These are phyloP conservation scores for Globisporangium emineosum DNA, from an alignment of 352 stramenopile genomes.

Conservation along the genomic window DNA sequence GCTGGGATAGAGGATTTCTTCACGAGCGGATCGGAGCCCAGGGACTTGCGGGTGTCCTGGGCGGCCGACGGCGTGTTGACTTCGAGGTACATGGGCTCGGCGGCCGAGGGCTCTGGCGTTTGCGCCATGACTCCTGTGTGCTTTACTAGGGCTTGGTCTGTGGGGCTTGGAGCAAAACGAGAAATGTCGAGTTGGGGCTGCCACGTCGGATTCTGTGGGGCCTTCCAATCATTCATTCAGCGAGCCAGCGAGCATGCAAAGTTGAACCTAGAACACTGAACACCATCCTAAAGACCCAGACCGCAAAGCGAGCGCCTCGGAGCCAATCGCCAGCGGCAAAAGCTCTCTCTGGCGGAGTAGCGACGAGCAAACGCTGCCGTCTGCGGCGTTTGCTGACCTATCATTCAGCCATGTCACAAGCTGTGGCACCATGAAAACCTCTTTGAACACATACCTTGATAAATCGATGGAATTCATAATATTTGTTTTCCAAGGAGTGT, in stretches of 20 bases:
- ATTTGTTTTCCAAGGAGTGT: too few relatives aligned
- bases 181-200: neutral
- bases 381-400: too few relatives aligned
- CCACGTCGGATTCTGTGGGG: neutral
- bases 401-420: conserved; percentile 1
- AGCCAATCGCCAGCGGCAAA: neutral
- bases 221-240: neutral
- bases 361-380: neutral
- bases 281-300: neutral
- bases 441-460: too few relatives aligned
- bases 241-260: neutral
- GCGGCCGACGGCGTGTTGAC: neutral
- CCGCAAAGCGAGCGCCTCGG: neutral
- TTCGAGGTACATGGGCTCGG: conserved; percentile 3
- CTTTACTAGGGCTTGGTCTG: too few relatives aligned
- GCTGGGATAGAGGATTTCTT: neutral
- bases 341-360: neutral
- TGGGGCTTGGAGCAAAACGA: neutral
- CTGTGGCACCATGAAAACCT: too few relatives aligned
- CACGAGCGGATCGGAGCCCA: neutral
- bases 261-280: neutral
- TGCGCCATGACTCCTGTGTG: neutral
- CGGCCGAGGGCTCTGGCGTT: neutral
- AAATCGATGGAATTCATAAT: too few relatives aligned
- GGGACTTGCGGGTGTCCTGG: neutral